A percentile compares a stretch with the other conserved stretches of the same genome.
These are phyloP conservation scores for Candida bentonensis DNA, from an alignment of 805 yeast genomes.

Conservation along the genomic window DNA sequence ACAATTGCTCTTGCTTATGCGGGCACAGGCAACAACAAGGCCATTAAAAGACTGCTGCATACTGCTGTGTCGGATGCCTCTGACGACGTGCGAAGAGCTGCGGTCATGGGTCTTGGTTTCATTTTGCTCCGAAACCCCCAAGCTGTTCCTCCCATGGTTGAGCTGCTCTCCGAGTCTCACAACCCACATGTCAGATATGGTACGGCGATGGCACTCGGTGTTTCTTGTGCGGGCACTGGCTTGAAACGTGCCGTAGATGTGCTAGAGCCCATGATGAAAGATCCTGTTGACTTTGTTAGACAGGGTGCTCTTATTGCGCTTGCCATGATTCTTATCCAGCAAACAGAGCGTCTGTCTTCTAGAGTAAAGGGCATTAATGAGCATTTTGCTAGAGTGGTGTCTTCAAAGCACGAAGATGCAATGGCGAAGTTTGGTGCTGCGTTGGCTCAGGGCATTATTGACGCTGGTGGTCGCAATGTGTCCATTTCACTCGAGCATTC, in stretches of 20 bases:
- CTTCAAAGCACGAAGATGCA: slow-evolving; percentile 88
- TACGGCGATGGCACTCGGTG: slow-evolving; percentile 93
- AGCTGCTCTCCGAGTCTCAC: slow-evolving; percentile 81
- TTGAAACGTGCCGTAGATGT: slow-evolving; percentile 80
- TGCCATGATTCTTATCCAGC: slow-evolving; percentile 79
- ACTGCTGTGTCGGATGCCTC: slow-evolving; percentile 93
- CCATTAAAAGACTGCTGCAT: slow-evolving; percentile 76
- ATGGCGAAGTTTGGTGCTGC: slow-evolving; percentile 97
- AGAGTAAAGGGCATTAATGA: slow-evolving; percentile 68
- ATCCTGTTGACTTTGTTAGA: slow-evolving; percentile 92
- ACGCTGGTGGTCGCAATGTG: slow-evolving; percentile 98
- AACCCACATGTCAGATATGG: slow-evolving; percentile 98
- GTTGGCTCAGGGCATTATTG: slow-evolving; percentile 90
- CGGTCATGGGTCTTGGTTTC: slow-evolving; percentile 85
- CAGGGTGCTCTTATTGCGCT: slow-evolving; percentile 93
- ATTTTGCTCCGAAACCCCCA: slow-evolving; percentile 79
- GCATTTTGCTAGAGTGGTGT: slow-evolving; percentile 57
- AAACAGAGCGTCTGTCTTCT: slow-evolving; percentile 69
- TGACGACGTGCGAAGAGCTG: slow-evolving; percentile 93
- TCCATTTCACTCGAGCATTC: slow-evolving; percentile 80
- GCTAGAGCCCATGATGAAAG: slow-evolving; percentile 82
- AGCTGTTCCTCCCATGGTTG: slow-evolving; percentile 91
- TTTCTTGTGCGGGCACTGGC: slow-evolving; percentile 93
- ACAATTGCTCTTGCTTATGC: slow-evolving; percentile 92
- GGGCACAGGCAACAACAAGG: slow-evolving; percentile 85